Conservation (phyloP, 768 basidiomycete genomes). For the Sarcomyxa edulis region DNA sequence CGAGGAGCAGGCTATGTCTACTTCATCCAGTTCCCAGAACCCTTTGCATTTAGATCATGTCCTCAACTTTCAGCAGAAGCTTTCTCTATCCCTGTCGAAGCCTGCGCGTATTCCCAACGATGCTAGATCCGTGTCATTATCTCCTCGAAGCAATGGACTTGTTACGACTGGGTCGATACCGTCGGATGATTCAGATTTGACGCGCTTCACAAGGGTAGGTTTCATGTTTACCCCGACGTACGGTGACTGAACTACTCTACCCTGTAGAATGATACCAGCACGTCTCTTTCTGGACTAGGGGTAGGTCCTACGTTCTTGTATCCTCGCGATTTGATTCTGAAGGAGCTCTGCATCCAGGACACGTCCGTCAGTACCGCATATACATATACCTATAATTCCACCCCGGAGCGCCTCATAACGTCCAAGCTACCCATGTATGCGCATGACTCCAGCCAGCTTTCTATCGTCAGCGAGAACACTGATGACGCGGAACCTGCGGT, state of each 20-base stretch:
- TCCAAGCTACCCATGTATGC: slow-evolving; percentile 10
- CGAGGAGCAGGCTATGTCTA: too few relatives aligned
- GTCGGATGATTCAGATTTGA: slow-evolving; percentile 16
- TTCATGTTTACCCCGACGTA: neutral
- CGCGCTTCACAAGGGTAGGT: slow-evolving; percentile 13
- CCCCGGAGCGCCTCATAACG: slow-evolving; percentile 8
- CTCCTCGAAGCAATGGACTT: too few relatives aligned
- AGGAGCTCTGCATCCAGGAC: slow-evolving; percentile 12
- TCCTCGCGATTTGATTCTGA: too few relatives aligned
- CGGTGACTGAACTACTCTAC: neutral
- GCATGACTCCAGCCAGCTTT: too few relatives aligned
- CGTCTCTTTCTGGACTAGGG: slow-evolving; percentile 9
- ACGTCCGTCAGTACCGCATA: slow-evolving; percentile 14
- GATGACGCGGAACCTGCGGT: too few relatives aligned
- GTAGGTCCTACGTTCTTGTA: slow-evolving; percentile 12
- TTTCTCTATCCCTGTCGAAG: slow-evolving; percentile 13
- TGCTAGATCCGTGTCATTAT: neutral
- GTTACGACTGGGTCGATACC: slow-evolving; percentile 4
- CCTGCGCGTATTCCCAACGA: neutral
- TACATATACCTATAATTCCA: slow-evolving; percentile 14
- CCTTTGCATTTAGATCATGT: slow-evolving; percentile 22
- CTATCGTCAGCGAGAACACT: too few relatives aligned
- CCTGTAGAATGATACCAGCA: slow-evolving; percentile 1
- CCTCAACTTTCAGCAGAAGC: slow-evolving; percentile 19
- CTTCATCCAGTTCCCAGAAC: slow-evolving; percentile 4